These are phyloP conservation scores for Coemansia sp. DNA, from an alignment of 192 early-diverging fungal species.

Conservation along the genomic window DNA sequence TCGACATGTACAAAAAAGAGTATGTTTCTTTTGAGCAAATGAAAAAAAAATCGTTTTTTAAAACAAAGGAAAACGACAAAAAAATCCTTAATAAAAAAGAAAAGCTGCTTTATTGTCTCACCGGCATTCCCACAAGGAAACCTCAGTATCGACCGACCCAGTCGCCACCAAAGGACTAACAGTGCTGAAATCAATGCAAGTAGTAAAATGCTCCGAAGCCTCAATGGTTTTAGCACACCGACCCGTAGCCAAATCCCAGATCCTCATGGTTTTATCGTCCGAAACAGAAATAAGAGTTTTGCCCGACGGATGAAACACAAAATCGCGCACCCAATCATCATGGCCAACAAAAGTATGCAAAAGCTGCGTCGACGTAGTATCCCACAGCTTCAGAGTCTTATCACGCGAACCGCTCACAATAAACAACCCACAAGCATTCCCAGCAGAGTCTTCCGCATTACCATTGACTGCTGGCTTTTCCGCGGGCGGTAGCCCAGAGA, in stretches of 20 bases:
- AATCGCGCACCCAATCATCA: slow-evolving; percentile 90
- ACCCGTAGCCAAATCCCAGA: slow-evolving; percentile 88
- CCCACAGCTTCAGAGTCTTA: slow-evolving; percentile 90
- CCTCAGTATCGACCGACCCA: slow-evolving; percentile 79
- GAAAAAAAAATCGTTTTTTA: too few species aligned
- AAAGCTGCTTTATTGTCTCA: slow-evolving; percentile 17
- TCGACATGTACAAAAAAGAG: neutral
- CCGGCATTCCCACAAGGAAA: slow-evolving; percentile 77
- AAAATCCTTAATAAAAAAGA: too few species aligned
- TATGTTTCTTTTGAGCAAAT: too few species aligned
- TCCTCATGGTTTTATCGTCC: slow-evolving; percentile 88
- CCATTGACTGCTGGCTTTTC: neutral
- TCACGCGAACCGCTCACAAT: slow-evolving; percentile 86
- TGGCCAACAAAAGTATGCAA: slow-evolving; percentile 83
- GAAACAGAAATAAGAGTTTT: slow-evolving; percentile 80
- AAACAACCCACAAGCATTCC: slow-evolving; percentile 65
- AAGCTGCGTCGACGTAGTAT: slow-evolving; percentile 64
- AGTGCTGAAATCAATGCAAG: slow-evolving; percentile 73
- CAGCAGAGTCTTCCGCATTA: neutral
- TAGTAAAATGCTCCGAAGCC: slow-evolving; percentile 88
- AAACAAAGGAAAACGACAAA: too few species aligned
- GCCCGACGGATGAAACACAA: slow-evolving; percentile 82
- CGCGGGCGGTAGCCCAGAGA: slow-evolving; percentile 60
- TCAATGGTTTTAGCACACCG: slow-evolving; percentile 81
- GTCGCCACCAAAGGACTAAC: slow-evolving; percentile 78